Percentiles rank a stretch among this genome's conserved stretches.
Evolutionary conservation across 1,284 basidiomycete species (phyloP).

Genomic region (Cerrena zonata): DNA sequence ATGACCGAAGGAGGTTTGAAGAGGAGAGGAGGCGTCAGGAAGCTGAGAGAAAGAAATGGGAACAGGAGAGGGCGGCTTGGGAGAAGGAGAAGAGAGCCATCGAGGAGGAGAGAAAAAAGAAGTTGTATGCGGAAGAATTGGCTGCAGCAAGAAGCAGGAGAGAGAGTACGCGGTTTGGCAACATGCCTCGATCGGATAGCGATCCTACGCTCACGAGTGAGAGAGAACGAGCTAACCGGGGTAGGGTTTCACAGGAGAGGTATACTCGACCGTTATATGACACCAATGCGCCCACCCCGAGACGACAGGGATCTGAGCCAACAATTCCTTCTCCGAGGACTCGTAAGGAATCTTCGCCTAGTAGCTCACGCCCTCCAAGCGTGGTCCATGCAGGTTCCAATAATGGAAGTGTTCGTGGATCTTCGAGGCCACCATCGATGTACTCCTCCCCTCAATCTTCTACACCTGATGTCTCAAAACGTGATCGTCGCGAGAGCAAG

Average conservation of each 20-base stretch:
- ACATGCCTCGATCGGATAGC: slow-evolving; percentile 18
- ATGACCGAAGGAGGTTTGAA: slow-evolving; percentile 38
- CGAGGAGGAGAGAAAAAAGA: slow-evolving; percentile 53
- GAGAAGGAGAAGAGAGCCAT: slow-evolving; percentile 50
- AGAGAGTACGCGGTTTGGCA: slow-evolving; percentile 40
- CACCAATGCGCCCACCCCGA: slow-evolving; percentile 24
- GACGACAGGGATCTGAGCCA: slow-evolving; percentile 41
- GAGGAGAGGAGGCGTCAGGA: slow-evolving; percentile 44
- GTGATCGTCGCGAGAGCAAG: slow-evolving; percentile 29
- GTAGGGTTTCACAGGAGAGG: slow-evolving; percentile 27
- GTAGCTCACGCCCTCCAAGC: slow-evolving; percentile 47
- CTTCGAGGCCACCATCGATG: slow-evolving; percentile 49
- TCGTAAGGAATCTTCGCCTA: slow-evolving; percentile 34
- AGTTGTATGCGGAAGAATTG: slow-evolving; percentile 54
- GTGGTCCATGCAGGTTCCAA: slow-evolving; percentile 28
- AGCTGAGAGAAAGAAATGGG: slow-evolving; percentile 43
- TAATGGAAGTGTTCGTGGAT: slow-evolving; percentile 15
- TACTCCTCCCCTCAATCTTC: slow-evolving; percentile 41
- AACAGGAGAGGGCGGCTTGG: slow-evolving; percentile 48
- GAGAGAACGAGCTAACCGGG: slow-evolving; percentile 31
- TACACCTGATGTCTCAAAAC: slow-evolving; percentile 47
- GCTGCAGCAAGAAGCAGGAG: slow-evolving; percentile 54
- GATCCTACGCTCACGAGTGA: slow-evolving; percentile 28
- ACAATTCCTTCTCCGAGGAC: slow-evolving; percentile 13
- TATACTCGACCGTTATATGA: slow-evolving; percentile 22